Conservation (phyloP, 257 asterid genomes). For the Solanum boliviense region DNA sequence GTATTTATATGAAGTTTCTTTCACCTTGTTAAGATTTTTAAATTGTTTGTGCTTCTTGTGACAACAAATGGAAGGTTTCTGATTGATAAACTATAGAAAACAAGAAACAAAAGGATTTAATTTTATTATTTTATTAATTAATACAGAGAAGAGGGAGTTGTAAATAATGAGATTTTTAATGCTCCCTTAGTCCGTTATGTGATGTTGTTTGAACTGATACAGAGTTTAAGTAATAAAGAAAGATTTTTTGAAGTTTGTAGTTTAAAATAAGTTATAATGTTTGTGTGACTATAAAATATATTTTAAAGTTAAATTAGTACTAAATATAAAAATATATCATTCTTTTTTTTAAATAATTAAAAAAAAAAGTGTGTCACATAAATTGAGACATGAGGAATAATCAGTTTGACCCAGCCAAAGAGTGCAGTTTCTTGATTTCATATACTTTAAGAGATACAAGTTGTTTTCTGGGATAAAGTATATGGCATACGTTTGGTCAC, state of each 20-base stretch:
- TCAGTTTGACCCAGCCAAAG: conserved; percentile 12
- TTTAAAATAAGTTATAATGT: too few relatives aligned
- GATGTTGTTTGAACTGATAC: neutral
- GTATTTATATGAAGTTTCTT: neutral
- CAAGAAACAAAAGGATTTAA: neutral
- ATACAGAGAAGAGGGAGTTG: neutral
- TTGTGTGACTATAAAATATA: neutral
- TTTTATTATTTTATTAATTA: neutral
- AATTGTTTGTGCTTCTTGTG: neutral
- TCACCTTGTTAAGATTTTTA: neutral
- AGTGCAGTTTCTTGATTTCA: neutral
- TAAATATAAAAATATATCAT: too few relatives aligned
- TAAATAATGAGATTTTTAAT: neutral
- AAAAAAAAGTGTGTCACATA: too few relatives aligned
- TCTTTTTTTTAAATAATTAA: neutral
- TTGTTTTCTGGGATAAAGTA: neutral
- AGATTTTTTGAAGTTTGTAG: too few relatives aligned
- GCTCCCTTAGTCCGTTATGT: neutral
- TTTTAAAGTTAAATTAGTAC: too few relatives aligned
- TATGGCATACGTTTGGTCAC: neutral
- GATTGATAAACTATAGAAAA: neutral
- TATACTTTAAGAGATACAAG: neutral
- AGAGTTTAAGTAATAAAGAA: neutral
- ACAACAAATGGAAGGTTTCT: neutral
- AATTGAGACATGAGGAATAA: neutral